Evolutionary conservation across 768 basidiomycete species (phyloP).

Genomic region (Psilocybe cubensis): DNA sequence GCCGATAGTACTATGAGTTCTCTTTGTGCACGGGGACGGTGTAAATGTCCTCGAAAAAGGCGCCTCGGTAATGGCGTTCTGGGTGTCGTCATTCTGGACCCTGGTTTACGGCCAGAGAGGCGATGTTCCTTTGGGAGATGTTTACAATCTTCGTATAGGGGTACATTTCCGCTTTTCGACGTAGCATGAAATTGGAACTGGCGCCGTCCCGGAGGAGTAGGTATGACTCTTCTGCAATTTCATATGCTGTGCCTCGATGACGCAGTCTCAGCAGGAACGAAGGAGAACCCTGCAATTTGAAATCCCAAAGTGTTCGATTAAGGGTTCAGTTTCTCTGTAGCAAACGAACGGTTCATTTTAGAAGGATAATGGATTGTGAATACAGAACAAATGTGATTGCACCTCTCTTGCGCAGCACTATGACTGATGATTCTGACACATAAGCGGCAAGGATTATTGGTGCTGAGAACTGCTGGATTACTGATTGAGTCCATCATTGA

Average conservation of each 20-base stretch:
- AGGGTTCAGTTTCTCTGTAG: conserved; percentile 9
- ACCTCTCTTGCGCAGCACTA: conserved; percentile 16
- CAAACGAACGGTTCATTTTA: background rate
- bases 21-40: conserved; percentile 9
- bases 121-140: conserved; percentile 4
- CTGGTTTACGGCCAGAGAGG: conserved; percentile 8
- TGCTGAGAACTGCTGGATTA: background rate
- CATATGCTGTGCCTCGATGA: conserved; percentile 15
- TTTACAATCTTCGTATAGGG: conserved; percentile 12
- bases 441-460: background rate
- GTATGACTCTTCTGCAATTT: conserved; percentile 6
- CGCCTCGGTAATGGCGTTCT: conserved; percentile 8
- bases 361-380: conserved; percentile 7
- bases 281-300: conserved; percentile 10
- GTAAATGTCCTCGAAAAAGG: conserved; percentile 8
- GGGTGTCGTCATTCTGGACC: conserved; percentile 2
- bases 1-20: conserved; percentile 3
- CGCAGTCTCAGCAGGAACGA: conserved; percentile 8
- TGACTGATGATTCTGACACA: conserved; percentile 14
- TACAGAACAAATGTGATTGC: conserved; percentile 6
- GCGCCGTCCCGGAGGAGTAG: conserved; percentile 15
- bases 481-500: conserved; percentile 12
- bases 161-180: conserved; percentile 1
- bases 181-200: conserved; percentile 10
- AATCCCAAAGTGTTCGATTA: conserved; percentile 13